phyloP scores from a whole-genome alignment of 352 stramenopile species.

The Aphanomyces cochlioides region DNA sequence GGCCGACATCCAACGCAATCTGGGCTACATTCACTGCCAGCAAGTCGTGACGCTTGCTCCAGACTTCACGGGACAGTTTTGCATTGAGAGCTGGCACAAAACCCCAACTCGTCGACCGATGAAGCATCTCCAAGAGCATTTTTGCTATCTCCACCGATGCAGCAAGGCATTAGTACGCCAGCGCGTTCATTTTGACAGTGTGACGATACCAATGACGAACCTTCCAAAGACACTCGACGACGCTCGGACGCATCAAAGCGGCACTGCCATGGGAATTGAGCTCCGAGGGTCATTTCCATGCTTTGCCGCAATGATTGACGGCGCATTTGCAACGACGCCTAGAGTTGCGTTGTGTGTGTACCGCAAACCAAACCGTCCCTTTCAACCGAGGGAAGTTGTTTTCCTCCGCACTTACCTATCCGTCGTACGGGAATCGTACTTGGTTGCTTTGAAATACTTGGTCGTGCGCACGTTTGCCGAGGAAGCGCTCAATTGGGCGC shows the following conservation, averaged over 20 bases:
- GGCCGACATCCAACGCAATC: conserved; percentile 36
- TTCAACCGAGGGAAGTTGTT: conserved; percentile 47
- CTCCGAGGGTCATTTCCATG: conserved; percentile 58
- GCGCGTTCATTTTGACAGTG: conserved; percentile 52
- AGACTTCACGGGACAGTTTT: conserved; percentile 60
- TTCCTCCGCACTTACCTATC: conserved; percentile 57
- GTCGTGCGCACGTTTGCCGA: conserved; percentile 38
- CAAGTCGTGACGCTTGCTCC: conserved; percentile 57
- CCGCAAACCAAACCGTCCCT: conserved; percentile 31
- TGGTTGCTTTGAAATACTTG: conserved; percentile 50
- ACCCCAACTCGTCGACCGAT: conserved; percentile 39
- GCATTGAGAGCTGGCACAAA: conserved; percentile 53
- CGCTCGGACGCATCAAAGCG: conserved; percentile 38
- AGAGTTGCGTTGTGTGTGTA: conserved; percentile 56
- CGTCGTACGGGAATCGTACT: conserved; percentile 49
- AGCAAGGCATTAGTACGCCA: conserved; percentile 35
- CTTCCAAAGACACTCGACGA: conserved; percentile 58
- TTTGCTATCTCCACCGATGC: conserved; percentile 58
- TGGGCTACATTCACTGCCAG: conserved; percentile 56
- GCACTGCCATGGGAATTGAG: conserved; percentile 47
- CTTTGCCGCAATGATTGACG: conserved; percentile 62
- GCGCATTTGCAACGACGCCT: conserved; percentile 22
- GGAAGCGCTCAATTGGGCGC: conserved; percentile 7
- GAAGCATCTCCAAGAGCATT: conserved; percentile 36
- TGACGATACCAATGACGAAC: conserved; percentile 68